Evolutionary conservation across 2,329 filamentous ascomycete genomes (phyloP).

Genomic region (Xylariaceae sp.): DNA sequence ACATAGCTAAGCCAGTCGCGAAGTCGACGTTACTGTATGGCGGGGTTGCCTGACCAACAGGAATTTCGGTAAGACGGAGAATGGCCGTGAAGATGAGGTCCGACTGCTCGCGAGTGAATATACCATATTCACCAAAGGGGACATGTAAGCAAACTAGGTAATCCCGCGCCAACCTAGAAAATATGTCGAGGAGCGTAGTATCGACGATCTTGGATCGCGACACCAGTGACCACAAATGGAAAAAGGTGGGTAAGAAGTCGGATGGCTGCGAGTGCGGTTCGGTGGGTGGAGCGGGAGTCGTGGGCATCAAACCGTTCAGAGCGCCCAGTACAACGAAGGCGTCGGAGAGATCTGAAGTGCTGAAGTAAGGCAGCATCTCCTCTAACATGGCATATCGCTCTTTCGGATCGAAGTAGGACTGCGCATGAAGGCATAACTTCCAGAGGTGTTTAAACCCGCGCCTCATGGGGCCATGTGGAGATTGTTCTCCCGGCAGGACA

Average conservation of each 20-base stretch:
- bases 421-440: slow-evolving; percentile 84
- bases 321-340: slow-evolving; percentile 89
- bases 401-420: slow-evolving; percentile 85
- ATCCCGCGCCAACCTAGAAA: slow-evolving; percentile 82
- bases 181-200: slow-evolving; percentile 79
- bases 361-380: slow-evolving; percentile 81
- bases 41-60: slow-evolving; percentile 90
- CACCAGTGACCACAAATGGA: slow-evolving; percentile 93
- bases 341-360: slow-evolving; percentile 84
- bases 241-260: slow-evolving; percentile 86
- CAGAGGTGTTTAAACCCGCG: slow-evolving; percentile 62
- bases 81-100: slow-evolving; percentile 90
- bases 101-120: slow-evolving; percentile 89
- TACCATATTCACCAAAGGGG: slow-evolving; percentile 77
- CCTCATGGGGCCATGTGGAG: slow-evolving; percentile 55
- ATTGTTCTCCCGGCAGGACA: slow-evolving; percentile 78
- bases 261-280: slow-evolving; percentile 76
- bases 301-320: slow-evolving; percentile 83
- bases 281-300: slow-evolving; percentile 66
- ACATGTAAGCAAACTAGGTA: slow-evolving; percentile 70
- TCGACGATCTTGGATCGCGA: slow-evolving; percentile 86
- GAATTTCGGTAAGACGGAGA: slow-evolving; percentile 84
- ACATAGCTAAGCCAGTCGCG: slow-evolving; percentile 73
- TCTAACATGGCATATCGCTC: slow-evolving; percentile 78
- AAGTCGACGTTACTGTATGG: slow-evolving; percentile 85